These are phyloP conservation scores for Cyclocybe cylindracea DNA, from an alignment of 768 basidiomycete genomes.

Conservation along the genomic window DNA sequence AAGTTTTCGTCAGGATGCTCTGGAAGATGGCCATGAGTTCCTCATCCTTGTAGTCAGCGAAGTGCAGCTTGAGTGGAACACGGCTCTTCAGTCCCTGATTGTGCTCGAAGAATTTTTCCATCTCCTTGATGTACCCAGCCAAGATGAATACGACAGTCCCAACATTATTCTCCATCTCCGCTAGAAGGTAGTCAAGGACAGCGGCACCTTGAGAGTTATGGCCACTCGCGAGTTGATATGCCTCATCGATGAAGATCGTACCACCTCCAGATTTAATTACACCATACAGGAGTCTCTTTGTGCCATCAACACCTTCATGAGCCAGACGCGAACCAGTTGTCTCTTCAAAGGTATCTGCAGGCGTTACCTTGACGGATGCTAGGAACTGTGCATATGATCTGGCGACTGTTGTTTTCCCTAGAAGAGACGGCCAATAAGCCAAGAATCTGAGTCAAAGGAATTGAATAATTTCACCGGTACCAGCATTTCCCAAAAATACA, in stretches of 20 bases:
- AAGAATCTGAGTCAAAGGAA: background rate
- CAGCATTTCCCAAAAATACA: constrained; percentile 69
- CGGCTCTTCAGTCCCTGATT: constrained; percentile 71
- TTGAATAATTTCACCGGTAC: constrained; percentile 51
- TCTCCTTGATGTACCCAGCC: constrained; percentile 70
- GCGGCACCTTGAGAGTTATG: constrained; percentile 51
- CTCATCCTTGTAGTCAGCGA: constrained; percentile 59
- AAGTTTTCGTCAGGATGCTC: constrained; percentile 47
- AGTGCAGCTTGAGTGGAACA: constrained; percentile 61
- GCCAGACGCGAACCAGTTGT: constrained; percentile 64
- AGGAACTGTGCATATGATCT: constrained; percentile 64
- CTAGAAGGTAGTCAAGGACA: constrained; percentile 69
- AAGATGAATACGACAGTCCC: constrained; percentile 69
- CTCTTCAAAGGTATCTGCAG: constrained; percentile 56
- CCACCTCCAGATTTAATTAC: constrained; percentile 59
- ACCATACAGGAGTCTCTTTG: constrained; percentile 48
- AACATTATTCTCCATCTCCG: constrained; percentile 73
- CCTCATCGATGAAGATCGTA: constrained; percentile 69
- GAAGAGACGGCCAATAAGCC: background rate
- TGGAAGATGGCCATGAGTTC: constrained; percentile 61
- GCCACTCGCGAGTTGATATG: constrained; percentile 60
- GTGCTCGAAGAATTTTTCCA: constrained; percentile 79
- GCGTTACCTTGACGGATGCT: constrained; percentile 52
- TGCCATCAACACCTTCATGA: constrained; percentile 53
- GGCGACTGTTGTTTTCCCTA: constrained; percentile 74